phyloP scores from a whole-genome alignment of 768 basidiomycete species.

The Pulveroboletus sp. region DNA sequence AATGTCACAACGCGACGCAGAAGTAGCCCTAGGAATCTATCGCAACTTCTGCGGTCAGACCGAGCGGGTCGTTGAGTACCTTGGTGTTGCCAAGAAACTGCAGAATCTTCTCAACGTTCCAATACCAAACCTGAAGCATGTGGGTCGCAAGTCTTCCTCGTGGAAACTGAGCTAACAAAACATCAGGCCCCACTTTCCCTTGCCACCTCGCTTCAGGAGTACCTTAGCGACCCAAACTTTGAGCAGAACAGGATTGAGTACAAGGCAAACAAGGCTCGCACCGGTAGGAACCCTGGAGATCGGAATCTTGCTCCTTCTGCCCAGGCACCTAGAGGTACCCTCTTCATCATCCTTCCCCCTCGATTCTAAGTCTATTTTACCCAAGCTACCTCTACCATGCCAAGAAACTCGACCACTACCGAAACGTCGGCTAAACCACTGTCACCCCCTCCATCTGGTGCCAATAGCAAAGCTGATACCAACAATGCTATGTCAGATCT shows the following conservation, averaged over 20 bases:
- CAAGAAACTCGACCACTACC: constrained; percentile 19
- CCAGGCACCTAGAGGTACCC: constrained; percentile 17
- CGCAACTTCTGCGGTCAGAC: constrained; percentile 93
- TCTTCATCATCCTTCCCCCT: neutral
- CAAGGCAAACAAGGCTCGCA: constrained; percentile 69
- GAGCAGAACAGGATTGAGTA: constrained; percentile 94
- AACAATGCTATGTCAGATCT: constrained; percentile 71
- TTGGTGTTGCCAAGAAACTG: constrained; percentile 88
- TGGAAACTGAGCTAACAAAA: neutral
- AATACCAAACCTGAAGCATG: constrained; percentile 91
- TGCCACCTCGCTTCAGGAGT: constrained; percentile 92
- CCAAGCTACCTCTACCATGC: constrained; percentile 15
- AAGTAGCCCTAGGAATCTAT: constrained; percentile 81
- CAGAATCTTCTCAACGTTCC: constrained; percentile 91
- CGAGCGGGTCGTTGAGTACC: constrained; percentile 86
- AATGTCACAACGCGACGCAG: constrained; percentile 93
- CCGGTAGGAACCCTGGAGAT: constrained; percentile 38
- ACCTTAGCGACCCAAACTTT: constrained; percentile 93
- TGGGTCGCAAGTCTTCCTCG: constrained; percentile 31
- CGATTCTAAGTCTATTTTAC: constrained; percentile 3
- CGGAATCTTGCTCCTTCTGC: constrained; percentile 9
- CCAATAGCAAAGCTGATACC: constrained; percentile 32
- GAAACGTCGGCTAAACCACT: constrained; percentile 22
- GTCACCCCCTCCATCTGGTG: constrained; percentile 19
- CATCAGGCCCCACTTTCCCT: constrained; percentile 87